Percentiles rank a stretch among this genome's conserved stretches.
Evolutionary conservation across 23 red algal genomes (phyloP).

Genomic region (Cyanidioschyzon merolae): DNA sequence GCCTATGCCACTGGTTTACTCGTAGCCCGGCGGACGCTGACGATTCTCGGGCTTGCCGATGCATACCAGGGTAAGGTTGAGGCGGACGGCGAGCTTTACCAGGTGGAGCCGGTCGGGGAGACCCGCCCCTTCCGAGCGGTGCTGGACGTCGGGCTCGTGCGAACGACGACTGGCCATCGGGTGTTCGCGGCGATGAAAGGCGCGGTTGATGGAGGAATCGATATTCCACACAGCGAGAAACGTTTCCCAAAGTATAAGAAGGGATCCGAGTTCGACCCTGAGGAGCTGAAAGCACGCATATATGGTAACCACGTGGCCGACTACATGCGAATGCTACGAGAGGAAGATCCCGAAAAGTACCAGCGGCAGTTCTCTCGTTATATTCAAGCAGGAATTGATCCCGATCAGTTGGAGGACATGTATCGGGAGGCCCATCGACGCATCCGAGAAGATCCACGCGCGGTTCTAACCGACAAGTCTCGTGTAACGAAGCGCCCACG

Average conservation of each 20-base stretch:
- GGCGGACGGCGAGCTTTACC: constrained; percentile 83
- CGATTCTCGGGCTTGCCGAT: constrained; percentile 72
- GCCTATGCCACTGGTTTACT: constrained; percentile 88
- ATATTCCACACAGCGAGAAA: constrained; percentile 96
- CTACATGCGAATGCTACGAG: constrained; percentile 76
- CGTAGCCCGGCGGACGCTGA: constrained; percentile 62
- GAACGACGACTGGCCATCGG: constrained; percentile 80
- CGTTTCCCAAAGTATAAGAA: constrained; percentile 93
- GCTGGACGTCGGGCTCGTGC: constrained; percentile 75
- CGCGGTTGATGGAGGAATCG: constrained; percentile 86
- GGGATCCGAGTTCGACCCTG: constrained; percentile 82
- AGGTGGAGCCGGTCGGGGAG: constrained; percentile 83
- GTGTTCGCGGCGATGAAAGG: constrained; percentile 98
- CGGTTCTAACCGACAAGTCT: constrained; percentile 51
- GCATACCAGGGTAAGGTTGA: constrained; percentile 71
- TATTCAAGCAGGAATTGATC: constrained; percentile 59
- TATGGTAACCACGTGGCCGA: constrained; percentile 78
- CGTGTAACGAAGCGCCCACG: constrained; percentile 13
- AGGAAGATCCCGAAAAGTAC: constrained; percentile 82
- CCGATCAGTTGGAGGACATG: constrained; percentile 77
- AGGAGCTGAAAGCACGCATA: constrained; percentile 76
- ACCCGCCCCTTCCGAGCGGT: constrained; percentile 75
- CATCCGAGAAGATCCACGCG: constrained; percentile 74
- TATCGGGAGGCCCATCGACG: constrained; percentile 64
- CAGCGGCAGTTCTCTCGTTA: constrained; percentile 71